Base-by-base conservation (phyloP, 2,329 filamentous ascomycete species). In the Penicillium rolfsii region DNA sequence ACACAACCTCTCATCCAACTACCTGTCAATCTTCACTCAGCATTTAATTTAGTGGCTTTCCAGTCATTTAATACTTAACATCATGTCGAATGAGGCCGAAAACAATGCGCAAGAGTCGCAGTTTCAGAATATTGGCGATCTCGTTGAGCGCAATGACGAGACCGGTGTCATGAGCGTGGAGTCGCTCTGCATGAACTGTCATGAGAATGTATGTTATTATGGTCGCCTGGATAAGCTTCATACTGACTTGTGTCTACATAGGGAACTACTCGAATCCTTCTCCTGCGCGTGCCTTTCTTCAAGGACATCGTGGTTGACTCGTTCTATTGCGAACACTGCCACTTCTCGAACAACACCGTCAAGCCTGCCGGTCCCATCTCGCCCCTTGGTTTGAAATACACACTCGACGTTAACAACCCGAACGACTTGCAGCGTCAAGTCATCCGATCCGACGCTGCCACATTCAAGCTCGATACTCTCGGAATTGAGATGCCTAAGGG, bases 231-330 rank as follows among this genome's bases (percentile, higher is more conserved):
- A 35, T 12, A 8, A 11, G n/a, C n/a, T 22, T 22, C 22, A 19
- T 55, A 52, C 59, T 66, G 59, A 75, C 48, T 8, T 26, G 22
- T 41, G 1, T 19, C 2, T 40, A 5, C 63, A 9, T 33, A 96
- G 91, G 95, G 95, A 71, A 86, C 82, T 1, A 99, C 95, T 14
- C 86, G 89, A 61, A 85, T 99, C 24, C 87, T 99, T 46, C 87
- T 99, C 57, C 96, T 96, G 16, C 87, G 88, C 66, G 97, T 99
- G 58, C 95, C 95, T 16, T 98, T 92, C 84, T 99, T 99, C 83
- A 92, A 93, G 80, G 94, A 99, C 77, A 89, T 99, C 65, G 92
- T 99, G 71, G 87, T 99, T 77, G 97, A 97, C 89, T 98, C 94
- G 64, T 99, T 99, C 78, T 86, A 87, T 67, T 99, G 95, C 82